Evolutionary conservation across 345 rosid species (phyloP).

Genomic region (Bruguiera parviflora): DNA sequence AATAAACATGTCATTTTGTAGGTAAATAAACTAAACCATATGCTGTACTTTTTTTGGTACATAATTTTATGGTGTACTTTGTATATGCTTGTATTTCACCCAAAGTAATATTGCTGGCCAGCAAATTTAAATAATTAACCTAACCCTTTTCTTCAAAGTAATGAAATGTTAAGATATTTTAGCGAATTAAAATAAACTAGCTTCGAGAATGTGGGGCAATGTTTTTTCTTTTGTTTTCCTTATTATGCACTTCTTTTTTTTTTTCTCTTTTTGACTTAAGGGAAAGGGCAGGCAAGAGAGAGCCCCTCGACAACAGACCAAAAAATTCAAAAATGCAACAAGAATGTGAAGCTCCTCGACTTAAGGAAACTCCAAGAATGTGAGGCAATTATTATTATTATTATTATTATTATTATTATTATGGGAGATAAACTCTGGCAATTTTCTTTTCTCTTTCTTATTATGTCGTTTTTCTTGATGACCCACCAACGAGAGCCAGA

Average conservation of each 20-base stretch:
- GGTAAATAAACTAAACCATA: not conserved
- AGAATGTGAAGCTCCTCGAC: not conserved
- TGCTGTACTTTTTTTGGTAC: no score
- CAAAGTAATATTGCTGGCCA: not conserved
- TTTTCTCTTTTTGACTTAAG: no score
- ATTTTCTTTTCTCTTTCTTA: not conserved
- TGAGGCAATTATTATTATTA: not conserved
- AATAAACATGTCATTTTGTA: not conserved
- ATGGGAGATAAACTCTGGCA: no score
- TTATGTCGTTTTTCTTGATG: not conserved
- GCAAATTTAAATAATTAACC: not conserved
- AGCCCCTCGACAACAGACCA: no score
- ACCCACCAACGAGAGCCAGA: conserved; percentile 4
- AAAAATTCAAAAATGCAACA: no score
- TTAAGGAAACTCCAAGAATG: not conserved
- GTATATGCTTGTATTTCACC: not conserved
- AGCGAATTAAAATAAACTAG: not conserved
- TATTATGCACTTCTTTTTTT: no score
- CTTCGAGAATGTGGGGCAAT: no score
- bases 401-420: no score
- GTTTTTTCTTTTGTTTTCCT: no score
- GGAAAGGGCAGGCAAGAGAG: no score
- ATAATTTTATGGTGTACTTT: no score
- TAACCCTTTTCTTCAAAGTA: conserved; percentile 15
- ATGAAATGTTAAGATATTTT: not conserved